A percentile compares a stretch with the other conserved stretches of the same genome.
phyloP scores from a whole-genome alignment of 495 filamentous ascomycete species.

The Hypoxylon lienhwacheense region DNA sequence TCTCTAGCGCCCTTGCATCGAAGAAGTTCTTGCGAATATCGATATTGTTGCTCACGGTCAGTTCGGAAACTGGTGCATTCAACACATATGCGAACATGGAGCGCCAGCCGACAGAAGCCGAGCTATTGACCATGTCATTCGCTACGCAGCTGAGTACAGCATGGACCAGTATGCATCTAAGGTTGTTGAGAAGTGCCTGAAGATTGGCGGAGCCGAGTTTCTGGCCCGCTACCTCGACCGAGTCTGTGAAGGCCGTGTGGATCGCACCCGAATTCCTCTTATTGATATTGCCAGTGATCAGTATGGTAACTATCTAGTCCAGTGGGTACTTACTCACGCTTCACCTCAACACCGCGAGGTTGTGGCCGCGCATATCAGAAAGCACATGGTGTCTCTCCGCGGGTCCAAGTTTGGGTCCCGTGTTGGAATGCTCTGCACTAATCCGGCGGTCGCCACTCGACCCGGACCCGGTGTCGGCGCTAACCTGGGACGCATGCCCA shows the following conservation, averaged over 20 bases:
- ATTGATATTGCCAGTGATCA: conserved; percentile 99
- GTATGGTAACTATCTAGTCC: conserved; percentile 97
- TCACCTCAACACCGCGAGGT: conserved; percentile 85
- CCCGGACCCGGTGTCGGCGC: conserved; percentile 76
- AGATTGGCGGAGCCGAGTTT: conserved; percentile 91
- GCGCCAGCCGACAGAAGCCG: conserved; percentile 86
- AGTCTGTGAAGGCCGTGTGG: conserved; percentile 85
- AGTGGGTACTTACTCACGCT: conserved; percentile 91
- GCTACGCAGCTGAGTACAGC: conserved; percentile 91
- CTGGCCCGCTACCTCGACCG: conserved; percentile 89
- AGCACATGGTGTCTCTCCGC: conserved; percentile 98
- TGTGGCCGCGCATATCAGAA: conserved; percentile 90
- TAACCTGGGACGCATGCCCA: conserved; percentile 60
- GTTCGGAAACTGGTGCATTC: conserved; percentile 99
- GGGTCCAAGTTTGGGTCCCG: conserved; percentile 98
- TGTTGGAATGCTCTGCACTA: conserved; percentile 98
- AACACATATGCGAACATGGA: conserved; percentile 98
- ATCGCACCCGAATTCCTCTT: conserved; percentile 92
- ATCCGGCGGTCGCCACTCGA: conserved; percentile 80
- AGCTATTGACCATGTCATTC: conserved; percentile 92
- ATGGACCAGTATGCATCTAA: conserved; percentile 99
- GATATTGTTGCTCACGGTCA: conserved; percentile 97
- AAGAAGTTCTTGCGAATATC: conserved; percentile 91
- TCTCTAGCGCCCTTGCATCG: conserved; percentile 84
- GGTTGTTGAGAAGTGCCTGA: conserved; percentile 97